Evolutionary conservation across 768 basidiomycete species (phyloP), one percentile per base, ranked within the genome.

Genomic region (Baorangia bicolor): DNA sequence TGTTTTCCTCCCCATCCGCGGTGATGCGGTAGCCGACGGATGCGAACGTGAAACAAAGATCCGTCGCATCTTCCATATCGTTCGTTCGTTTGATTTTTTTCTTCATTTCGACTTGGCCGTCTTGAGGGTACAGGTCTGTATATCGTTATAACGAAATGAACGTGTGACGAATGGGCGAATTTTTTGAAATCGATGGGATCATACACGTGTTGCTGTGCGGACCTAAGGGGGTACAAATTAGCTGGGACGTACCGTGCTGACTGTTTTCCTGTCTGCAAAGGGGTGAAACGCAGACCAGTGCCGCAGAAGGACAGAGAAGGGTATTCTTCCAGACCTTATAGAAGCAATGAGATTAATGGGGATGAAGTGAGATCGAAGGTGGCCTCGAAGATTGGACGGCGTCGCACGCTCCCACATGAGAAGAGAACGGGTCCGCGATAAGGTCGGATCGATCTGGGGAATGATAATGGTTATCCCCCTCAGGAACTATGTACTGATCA

Each of bases 371-470:
- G 43, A 55, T 52, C 42, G 35, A 49, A 46, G 49, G 20, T 37
- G 46, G 38, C 21, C n/a, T 45, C 53, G 40, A 57, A 38, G 45
- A 64, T 64, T 55, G 62, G 43, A 62, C 53, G 59, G 62, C 39
- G 51, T 53, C 41, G 45, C 45, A 16, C 35, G 21, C 44, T 48
- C 33, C 41, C 35, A 48, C 49, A 44, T 49, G 43, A 52, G 51
- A 49, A 43, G 43, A 52, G 51, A 49, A 43, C 34, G 25, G 42
- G 53, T 30, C 49, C 51, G 49, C 67, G 66, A 57, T 52, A 47
- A 51, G 4, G 57, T 61, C 66, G 67, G 66, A 69, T 60, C 51
- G 55, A 63, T 66, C 39, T 52, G 33, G 27, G 16, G 39, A 39
- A 30, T n/a, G 35, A 60, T 39, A 27, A 51, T 52, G 47, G 46